Conservation (phyloP, 306 rosid genomes). For the Fragaria nilgerrensis region DNA sequence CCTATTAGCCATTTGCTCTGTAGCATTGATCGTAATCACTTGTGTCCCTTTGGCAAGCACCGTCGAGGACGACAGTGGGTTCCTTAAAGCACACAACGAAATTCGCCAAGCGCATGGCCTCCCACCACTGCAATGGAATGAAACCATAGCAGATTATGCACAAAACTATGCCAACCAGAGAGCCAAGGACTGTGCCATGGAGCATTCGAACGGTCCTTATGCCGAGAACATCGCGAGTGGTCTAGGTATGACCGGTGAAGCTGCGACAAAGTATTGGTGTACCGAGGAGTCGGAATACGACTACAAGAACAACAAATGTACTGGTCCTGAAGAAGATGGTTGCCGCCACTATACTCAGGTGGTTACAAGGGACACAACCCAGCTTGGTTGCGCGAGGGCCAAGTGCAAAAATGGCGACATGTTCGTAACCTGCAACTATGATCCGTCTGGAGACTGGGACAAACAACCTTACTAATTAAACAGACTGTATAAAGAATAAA, state of each 20-base stretch:
- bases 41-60: background rate
- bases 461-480: constrained; percentile 29
- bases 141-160: constrained; percentile 36
- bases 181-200: constrained; percentile 30
- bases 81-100: constrained; percentile 26
- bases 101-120: constrained; percentile 16
- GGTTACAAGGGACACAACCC: constrained; percentile 35
- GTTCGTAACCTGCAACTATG: constrained; percentile 52
- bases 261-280: constrained; percentile 47
- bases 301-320: constrained; percentile 34
- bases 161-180: constrained; percentile 36
- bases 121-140: constrained; percentile 12
- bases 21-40: background rate
- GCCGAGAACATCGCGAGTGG: constrained; percentile 54
- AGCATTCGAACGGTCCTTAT: constrained; percentile 48
- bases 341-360: constrained; percentile 56
- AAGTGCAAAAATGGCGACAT: constrained; percentile 40
- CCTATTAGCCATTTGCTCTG: background rate
- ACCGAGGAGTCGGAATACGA: constrained; percentile 45
- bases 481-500: background rate
- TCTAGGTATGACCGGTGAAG: constrained; percentile 25
- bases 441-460: constrained; percentile 23
- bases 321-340: constrained; percentile 29
- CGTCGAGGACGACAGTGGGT: constrained; percentile 31
- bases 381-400: constrained; percentile 50